Evolutionary conservation across 371 early-diverging fungal species (phyloP), one percentile per base, ranked within the genome.

Genomic region (Syncephalastrum racemosum): DNA sequence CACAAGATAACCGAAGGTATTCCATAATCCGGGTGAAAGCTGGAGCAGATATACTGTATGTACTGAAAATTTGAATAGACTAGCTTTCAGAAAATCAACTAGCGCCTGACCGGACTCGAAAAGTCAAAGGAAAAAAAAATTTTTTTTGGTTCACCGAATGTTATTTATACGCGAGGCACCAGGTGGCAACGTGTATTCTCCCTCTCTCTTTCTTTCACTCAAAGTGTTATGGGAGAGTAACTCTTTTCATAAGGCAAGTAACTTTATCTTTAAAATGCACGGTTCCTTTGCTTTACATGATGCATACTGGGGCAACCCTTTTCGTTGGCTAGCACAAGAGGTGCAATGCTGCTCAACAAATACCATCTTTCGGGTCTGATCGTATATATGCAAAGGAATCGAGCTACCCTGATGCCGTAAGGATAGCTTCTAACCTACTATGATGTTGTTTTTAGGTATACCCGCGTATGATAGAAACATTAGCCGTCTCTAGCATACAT

Each of bases 331-430:
- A 84, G 75, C 70, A 66, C 58, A 54, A 51, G 16, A 79, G 31
- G 83, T 31, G 36, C 83, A 57, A 86, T 89, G 89, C 64, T 74
- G 87, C 77, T 81, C 62, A 69, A 68, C 72, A 70, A 80, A 43
- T 50, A 89, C 90, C 91, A 91, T 91, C 90, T 89, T 89, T 91
- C 91, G 91, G 90, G 89, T 75, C 88, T 89, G 90, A 89, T 71
- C 40, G 23, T n/a, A 25, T 39, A 41, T 23, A 41, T 6, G 18
- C 14, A 50, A 50, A 25, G 27, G 50, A 31, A 22, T 13, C 23
- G 36, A 58, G 5, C 19, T 19, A 15, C 46, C 16, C 12, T 59
- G 20, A 25, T 52, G 16, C 20, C 39, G 13, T 31, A 31, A n/a
- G 4, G 24, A 13, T 31, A 10, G 36, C 16, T 16, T 41, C 40